A percentile compares a stretch with the other conserved stretches of the same genome.
phyloP scores from a whole-genome alignment of 164 flowering plant species.

The Warburgia ugandensis region DNA sequence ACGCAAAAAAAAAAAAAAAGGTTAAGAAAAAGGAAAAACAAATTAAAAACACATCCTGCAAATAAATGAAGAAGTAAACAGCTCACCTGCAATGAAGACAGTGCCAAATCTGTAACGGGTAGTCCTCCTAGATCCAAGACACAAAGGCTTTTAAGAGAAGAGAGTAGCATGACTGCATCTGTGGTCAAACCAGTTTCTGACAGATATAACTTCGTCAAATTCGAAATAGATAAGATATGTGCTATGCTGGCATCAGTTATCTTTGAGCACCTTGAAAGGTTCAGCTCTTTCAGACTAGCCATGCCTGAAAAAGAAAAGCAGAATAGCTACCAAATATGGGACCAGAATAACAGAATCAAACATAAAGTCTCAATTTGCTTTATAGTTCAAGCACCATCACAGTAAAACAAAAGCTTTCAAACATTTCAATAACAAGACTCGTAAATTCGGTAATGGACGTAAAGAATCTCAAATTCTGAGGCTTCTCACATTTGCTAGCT shows the following conservation, averaged over 20 bases:
- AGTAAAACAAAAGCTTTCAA: no score
- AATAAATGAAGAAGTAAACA: background rate
- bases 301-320: slow-evolving; percentile 34
- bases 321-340: no score
- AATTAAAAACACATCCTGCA: background rate
- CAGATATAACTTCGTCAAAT: slow-evolving; percentile 50
- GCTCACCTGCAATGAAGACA: slow-evolving; percentile 60
- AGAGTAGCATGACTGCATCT: slow-evolving; percentile 44
- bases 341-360: background rate
- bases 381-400: no score
- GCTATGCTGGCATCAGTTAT: slow-evolving; percentile 62
- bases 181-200: slow-evolving; percentile 68
- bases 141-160: slow-evolving; percentile 50
- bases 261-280: slow-evolving; percentile 56
- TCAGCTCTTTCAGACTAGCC: slow-evolving; percentile 53
- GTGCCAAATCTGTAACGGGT: slow-evolving; percentile 61
- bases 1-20: background rate
- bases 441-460: no score
- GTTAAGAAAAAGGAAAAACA: background rate
- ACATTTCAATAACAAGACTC: no score
- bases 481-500: no score
- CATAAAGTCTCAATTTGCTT: no score
- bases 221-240: slow-evolving; percentile 60
- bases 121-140: slow-evolving; percentile 85
- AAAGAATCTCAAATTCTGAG: background rate